phyloP scores from a whole-genome alignment of 352 stramenopile species.

The Albugo candida region DNA sequence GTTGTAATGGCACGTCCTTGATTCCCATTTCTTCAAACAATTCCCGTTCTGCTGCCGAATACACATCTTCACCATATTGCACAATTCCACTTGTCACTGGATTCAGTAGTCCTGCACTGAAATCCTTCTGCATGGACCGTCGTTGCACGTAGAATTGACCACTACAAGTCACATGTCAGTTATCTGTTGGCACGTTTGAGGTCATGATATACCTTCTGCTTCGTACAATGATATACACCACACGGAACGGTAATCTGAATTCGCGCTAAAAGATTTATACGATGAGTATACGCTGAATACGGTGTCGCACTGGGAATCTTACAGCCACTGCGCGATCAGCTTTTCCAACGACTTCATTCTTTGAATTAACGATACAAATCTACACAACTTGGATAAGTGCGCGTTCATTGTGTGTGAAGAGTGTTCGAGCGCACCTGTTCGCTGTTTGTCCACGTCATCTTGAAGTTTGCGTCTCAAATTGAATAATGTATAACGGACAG shows the following conservation, averaged over 20 bases:
- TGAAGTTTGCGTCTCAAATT: too few relatives aligned
- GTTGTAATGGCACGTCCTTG: constrained; percentile 23
- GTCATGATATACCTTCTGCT: constrained; percentile 24
- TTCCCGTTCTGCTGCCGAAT: constrained; percentile 46
- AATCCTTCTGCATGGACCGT: constrained; percentile 78
- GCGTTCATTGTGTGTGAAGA: too few relatives aligned
- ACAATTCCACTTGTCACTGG: constrained; percentile 69
- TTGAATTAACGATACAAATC: constrained; percentile 70
- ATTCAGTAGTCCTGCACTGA: constrained; percentile 69
- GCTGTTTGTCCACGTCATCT: too few relatives aligned
- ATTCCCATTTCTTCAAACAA: constrained; percentile 75
- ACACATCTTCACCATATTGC: constrained; percentile 47
- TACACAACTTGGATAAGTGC: constrained; percentile 7
- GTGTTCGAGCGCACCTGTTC: too few relatives aligned
- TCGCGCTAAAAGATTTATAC: constrained; percentile 22
- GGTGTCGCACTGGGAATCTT: not conserved
- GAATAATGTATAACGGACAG: too few relatives aligned
- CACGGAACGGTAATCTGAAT: constrained; percentile 64
- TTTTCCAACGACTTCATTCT: constrained; percentile 70
- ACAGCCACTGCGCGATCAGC: constrained; percentile 68
- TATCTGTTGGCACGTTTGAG: not conserved
- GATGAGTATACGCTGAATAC: not conserved
- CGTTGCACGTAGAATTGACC: constrained; percentile 70
- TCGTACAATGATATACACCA: constrained; percentile 75
- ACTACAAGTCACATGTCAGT: constrained; percentile 10